Base-by-base conservation (phyloP, 2,329 filamentous ascomycete genomes). In the Lasiodiplodia citricola region DNA sequence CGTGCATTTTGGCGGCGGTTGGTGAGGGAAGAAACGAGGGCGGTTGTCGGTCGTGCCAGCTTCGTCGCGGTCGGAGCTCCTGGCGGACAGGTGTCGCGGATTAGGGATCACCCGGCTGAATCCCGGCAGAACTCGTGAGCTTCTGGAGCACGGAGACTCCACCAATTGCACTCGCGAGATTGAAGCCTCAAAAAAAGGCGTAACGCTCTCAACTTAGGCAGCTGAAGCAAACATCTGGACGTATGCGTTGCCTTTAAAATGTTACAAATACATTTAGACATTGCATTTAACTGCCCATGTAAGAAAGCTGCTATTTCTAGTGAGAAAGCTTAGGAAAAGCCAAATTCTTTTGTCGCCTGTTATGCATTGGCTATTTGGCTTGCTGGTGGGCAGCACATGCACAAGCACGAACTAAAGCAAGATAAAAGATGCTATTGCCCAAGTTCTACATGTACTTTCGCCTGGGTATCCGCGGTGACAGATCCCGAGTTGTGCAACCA, bases 1-100 rank as follows among this genome's bases (percentile, higher is more conserved):
- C 74, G 73, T 76, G 78, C 79, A 80, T 80, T 52, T 71, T 79
- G 72, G 71, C 41, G 60, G 60, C 47, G 47, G 44, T 11, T 28
- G 58, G 50, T 55, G 66, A 13, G 18, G 58, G n/a, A 44, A 47
- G 44, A 64, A 35, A 21, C 44, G 23, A 25, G 23, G 47, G 44
- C 60, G 31, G 21, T 25, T 58, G 56, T 55, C 41, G 54, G 23
- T 44, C 66, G 54, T 67, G 52, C 52, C 54, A 62, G 58, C 58
- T 52, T 52, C 60, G 60, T 58, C 55, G 55, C 37, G 63, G 50
- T 55, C 63, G 63, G 51, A 64, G 60, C 60, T 64, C 60, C 60
- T 64, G 60, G 60, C 60, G 60, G 60, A 64, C 60, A 64, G 60
- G 60, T 64, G 60, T 64, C 60, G 60, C 60, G 47, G 60, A 64